Base-by-base conservation (phyloP, 2,329 filamentous ascomycete genomes). In the Huntiella moniliformis region DNA sequence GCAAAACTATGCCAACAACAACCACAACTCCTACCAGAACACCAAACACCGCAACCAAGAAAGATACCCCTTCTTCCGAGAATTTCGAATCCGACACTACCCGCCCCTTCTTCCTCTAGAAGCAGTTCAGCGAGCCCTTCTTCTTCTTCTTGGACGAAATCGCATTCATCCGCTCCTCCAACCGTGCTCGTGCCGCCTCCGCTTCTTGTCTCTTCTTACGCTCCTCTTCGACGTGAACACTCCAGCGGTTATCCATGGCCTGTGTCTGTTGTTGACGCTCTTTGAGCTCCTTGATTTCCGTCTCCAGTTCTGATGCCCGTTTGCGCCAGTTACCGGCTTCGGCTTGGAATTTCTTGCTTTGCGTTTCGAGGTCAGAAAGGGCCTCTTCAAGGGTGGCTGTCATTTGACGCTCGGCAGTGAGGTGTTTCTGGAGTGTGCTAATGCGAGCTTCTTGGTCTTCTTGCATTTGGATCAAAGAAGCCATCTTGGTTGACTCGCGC, bases 391-490 rank as follows among this genome's bases (percentile, higher is more conserved):
- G 73, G 2, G 88, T 96, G 41, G 84, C 80, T 0, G 88, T 98
- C 49, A 98, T 77, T 61, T 96, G 88, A 60, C 93, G 93, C 68
- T 98, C 91, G 3, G 91, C 91, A 53, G 82, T 81, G 17, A 98
- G 73, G 58, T 96, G 86, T 67, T 95, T 96, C 68, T 98, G 88
- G 52, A 98, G 93, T 5, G 85, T 92, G 50, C 82, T 79, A 58
- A 98, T 92, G 52, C 87, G 86, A 38, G 84, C 82, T 59, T 98
- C 91, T 60, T 95, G 87, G 55, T 98, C 91, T 57, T 96, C 88
- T 50, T 88, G 76, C 53, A 93, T 73, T 56, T 95, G 87, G 42
- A 79, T 74, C 49, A 79, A 73, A 44, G 66, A 67, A 36, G 79
- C 69, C 41, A 63, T 50, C 41, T 61, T 72, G 54, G 65, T 74